These are phyloP conservation scores for Vinca major DNA, from an alignment of 305 asterid species.

Conservation along the genomic window DNA sequence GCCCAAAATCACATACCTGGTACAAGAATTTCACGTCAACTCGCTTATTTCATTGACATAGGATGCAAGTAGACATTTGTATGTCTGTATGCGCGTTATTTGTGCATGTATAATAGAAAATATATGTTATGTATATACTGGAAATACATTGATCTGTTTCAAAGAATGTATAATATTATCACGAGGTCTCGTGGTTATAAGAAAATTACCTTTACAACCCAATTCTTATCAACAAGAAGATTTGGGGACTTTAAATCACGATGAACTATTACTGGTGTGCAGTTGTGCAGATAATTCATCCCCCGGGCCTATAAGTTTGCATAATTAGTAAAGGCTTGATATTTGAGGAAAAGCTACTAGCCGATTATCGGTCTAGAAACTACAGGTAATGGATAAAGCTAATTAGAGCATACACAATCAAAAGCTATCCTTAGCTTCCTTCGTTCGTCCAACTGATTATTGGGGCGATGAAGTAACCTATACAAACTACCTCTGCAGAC, in stretches of 20 bases:
- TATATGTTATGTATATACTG: background rate
- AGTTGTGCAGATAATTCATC: conserved; percentile 94
- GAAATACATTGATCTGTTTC: background rate
- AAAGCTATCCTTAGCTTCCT: conserved; percentile 90
- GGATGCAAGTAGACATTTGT: background rate
- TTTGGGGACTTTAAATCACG: conserved; percentile 97
- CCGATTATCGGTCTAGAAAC: conserved; percentile 16
- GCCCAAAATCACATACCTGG: conserved; percentile 92
- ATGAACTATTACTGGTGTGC: conserved; percentile 85
- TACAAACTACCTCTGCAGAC: conserved; percentile 89
- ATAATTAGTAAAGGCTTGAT: conserved; percentile 9
- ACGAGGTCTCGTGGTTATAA: conserved; percentile 14
- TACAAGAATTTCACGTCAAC: conserved; percentile 17
- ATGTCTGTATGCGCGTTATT: background rate
- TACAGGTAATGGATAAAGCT: conserved; percentile 7
- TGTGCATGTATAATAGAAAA: background rate
- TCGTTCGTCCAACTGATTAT: conserved; percentile 86
- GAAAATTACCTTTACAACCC: conserved; percentile 86
- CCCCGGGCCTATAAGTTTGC: conserved; percentile 73
- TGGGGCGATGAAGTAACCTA: conserved; percentile 85
- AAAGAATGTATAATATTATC: background rate
- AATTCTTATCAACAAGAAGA: conserved; percentile 93
- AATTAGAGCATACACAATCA: conserved; percentile 64
- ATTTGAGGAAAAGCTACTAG: conserved; percentile 17
- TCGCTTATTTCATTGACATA: background rate